Conservation (phyloP, 2,329 filamentous ascomycete species). For the Myriosclerotinia duriaeana region DNA sequence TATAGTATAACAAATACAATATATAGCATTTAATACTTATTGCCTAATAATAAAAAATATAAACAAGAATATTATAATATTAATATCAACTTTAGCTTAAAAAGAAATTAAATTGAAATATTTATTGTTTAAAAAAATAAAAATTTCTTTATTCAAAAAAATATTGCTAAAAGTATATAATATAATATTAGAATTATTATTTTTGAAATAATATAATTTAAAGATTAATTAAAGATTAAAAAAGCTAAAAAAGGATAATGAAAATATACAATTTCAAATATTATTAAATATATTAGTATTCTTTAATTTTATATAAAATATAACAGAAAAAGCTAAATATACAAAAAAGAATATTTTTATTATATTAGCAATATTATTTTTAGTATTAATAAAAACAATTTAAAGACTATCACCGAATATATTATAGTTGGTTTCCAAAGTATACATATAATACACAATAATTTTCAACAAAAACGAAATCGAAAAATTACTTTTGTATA, state of each 20-base stretch:
- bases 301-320: not conserved
- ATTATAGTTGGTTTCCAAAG: too few species aligned
- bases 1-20: not conserved
- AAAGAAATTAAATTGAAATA: not conserved
- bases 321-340: not conserved
- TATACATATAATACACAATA: too few species aligned
- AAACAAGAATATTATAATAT: not conserved
- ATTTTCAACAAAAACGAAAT: too few species aligned
- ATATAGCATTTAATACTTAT: not conserved
- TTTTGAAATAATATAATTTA: too few species aligned
- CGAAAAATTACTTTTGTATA: too few species aligned
- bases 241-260: too few species aligned
- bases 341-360: not conserved
- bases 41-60: not conserved
- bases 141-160: too few species aligned
- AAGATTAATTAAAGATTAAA: too few species aligned
- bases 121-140: not conserved
- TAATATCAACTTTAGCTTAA: not conserved
- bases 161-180: not conserved
- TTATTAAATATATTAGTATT: not conserved
- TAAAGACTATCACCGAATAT: too few species aligned
- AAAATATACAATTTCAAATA: too few species aligned
- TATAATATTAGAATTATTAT: not conserved
- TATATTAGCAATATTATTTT: not conserved
- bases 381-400: not conserved